These are phyloP conservation scores for Stentor roeselii DNA, from an alignment of 73 alveolate species.

Conservation along the genomic window DNA sequence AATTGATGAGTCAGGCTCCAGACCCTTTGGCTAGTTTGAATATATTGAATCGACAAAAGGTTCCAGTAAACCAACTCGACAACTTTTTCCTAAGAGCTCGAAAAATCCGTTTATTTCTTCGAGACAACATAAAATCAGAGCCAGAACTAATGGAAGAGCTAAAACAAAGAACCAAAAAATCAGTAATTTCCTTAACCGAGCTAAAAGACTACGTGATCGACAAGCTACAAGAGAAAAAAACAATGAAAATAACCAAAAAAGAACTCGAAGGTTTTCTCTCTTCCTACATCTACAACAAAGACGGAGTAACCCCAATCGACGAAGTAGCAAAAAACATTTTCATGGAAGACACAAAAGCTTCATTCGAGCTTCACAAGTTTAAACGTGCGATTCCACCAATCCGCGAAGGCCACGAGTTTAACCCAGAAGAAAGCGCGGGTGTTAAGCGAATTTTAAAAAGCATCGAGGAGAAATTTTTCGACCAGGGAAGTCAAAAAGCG, in stretches of 20 bases:
- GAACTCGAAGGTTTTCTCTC: conserved; percentile 54
- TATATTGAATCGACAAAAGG: neutral
- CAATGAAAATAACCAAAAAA: conserved; percentile 27
- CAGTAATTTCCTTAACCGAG: conserved; percentile 26
- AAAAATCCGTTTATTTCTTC: conserved; percentile 43
- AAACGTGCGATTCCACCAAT: conserved; percentile 21
- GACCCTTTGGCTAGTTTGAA: neutral
- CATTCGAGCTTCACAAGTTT: neutral
- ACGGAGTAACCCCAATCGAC: conserved; percentile 31
- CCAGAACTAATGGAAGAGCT: conserved; percentile 33
- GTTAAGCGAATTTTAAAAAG: conserved; percentile 32
- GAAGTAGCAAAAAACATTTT: conserved; percentile 40
- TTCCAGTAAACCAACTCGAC: conserved; percentile 32
- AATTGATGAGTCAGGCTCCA: neutral
- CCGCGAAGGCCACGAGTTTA: neutral
- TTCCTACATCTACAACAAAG: conserved; percentile 38
- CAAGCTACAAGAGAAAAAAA: conserved; percentile 36
- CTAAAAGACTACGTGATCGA: conserved; percentile 32
- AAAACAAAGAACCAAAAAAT: conserved; percentile 17
- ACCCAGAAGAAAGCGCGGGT: conserved; percentile 4
- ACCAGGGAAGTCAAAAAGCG: conserved; percentile 32
- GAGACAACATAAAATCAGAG: conserved; percentile 22
- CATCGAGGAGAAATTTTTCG: conserved; percentile 42
- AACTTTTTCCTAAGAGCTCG: conserved; percentile 39
- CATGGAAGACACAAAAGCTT: conserved; percentile 41